phyloP scores from a whole-genome alignment of 176 grass and related monocot genomes.

The Carex parvula region DNA sequence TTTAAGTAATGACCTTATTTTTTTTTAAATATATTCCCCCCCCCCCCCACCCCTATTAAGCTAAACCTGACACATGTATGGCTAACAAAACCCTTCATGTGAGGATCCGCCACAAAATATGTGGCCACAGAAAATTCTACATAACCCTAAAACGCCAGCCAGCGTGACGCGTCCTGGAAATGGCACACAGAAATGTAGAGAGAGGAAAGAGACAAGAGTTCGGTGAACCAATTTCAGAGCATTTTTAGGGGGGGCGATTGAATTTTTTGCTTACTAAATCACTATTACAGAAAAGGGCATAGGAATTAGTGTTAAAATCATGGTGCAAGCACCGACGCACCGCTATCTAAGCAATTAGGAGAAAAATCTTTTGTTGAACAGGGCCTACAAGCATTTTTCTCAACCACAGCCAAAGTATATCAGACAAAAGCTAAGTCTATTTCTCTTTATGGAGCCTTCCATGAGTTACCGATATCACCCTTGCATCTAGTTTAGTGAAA shows the following conservation, averaged over 20 bases:
- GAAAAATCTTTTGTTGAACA: neutral
- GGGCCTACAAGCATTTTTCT: neutral
- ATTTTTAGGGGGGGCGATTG: neutral
- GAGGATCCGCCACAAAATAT: too few relatives aligned
- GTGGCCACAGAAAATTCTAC: too few relatives aligned
- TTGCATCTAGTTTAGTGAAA: neutral
- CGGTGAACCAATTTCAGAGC: neutral
- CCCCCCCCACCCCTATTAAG: too few relatives aligned
- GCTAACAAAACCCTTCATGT: too few relatives aligned
- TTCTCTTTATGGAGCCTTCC: neutral
- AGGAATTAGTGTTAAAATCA: neutral
- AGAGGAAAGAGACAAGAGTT: too few relatives aligned
- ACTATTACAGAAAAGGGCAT: neutral
- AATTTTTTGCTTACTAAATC: neutral
- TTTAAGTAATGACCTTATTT: too few relatives aligned
- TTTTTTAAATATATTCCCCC: too few relatives aligned
- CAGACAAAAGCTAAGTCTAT: neutral
- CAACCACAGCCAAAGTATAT: neutral
- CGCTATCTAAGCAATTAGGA: too few relatives aligned
- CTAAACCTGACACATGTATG: too few relatives aligned
- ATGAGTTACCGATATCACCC: constrained; percentile 2
- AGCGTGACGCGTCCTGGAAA: too few relatives aligned
- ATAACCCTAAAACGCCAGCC: too few relatives aligned
- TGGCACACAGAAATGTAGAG: too few relatives aligned
- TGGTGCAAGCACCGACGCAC: neutral